phyloP scores from a whole-genome alignment of 2,329 filamentous ascomycete genomes.

The Colletotrichum sp. region DNA sequence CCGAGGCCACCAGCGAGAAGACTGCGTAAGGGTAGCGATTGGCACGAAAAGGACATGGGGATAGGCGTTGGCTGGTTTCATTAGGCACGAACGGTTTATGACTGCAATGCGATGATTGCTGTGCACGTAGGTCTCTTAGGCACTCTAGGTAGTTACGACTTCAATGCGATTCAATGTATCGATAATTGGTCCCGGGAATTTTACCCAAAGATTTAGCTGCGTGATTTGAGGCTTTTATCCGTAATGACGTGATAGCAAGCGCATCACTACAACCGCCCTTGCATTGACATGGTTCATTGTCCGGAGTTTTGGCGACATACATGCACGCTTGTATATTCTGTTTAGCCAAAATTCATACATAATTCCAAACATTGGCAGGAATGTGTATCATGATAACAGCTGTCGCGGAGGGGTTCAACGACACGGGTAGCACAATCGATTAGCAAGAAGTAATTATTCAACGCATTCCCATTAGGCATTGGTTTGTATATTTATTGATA shows the following conservation, averaged over 20 bases:
- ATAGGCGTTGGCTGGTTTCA: constrained; percentile 16
- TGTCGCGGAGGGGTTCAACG: background rate
- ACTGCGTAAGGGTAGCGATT: background rate
- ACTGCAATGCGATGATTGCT: constrained; percentile 4
- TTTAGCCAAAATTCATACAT: too few relatives aligned
- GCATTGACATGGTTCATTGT: too few relatives aligned
- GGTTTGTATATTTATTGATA: background rate
- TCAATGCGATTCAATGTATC: background rate
- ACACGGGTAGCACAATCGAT: background rate
- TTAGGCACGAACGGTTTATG: constrained; percentile 9
- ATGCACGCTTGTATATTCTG: too few relatives aligned
- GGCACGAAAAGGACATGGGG: background rate
- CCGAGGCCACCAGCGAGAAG: constrained; percentile 28
- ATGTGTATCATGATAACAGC: background rate
- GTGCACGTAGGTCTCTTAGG: background rate
- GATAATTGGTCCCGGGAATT: background rate
- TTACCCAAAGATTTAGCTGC: accelerated
- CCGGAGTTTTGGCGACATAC: too few relatives aligned
- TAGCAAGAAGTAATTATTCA: background rate
- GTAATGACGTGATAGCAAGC: background rate
- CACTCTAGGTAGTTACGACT: constrained; percentile 1
- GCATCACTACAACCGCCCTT: background rate
- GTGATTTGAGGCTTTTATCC: background rate
- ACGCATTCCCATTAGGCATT: background rate
- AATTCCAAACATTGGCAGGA: too few relatives aligned